Percentiles rank a stretch among this genome's conserved stretches.
Evolutionary conservation across 2,329 filamentous ascomycete species (phyloP).

Genomic region (Colletotrichum plurivorum): DNA sequence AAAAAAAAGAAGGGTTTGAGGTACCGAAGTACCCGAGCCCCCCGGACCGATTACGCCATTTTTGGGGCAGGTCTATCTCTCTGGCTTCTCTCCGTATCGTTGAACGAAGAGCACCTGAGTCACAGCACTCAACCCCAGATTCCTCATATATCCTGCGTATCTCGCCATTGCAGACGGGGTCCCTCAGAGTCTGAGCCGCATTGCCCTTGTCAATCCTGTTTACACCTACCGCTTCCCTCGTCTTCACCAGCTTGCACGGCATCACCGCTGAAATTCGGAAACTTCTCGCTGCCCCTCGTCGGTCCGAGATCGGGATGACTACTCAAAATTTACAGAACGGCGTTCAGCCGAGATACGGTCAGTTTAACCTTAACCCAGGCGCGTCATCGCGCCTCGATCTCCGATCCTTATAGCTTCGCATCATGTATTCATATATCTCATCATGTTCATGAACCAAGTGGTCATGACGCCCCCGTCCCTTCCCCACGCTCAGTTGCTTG

Average conservation of each 20-base stretch:
- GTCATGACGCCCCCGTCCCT: not conserved
- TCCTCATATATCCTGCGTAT: constrained; percentile 34
- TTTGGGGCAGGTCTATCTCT: constrained; percentile 17
- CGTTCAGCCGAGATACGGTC: constrained; percentile 50
- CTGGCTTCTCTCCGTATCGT: constrained; percentile 11
- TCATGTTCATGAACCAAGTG: constrained; percentile 3
- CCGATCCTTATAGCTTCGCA: not conserved
- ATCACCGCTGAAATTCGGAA: not conserved
- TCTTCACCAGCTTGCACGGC: constrained; percentile 8
- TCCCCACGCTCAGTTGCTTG: not conserved
- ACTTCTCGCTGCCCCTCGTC: constrained; percentile 20
- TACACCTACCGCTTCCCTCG: not conserved
- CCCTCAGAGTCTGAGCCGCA: not conserved
- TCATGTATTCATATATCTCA: not conserved
- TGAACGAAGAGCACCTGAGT: constrained; percentile 13
- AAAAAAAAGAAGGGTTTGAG: not conserved
- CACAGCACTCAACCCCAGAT: constrained; percentile 19
- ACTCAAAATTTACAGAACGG: constrained; percentile 40
- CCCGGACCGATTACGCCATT: constrained; percentile 36
- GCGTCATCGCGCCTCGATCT: constrained; percentile 6
- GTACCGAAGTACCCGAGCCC: not conserved
- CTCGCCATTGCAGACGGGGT: constrained; percentile 15
- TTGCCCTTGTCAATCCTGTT: constrained; percentile 6
- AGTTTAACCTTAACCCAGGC: constrained; percentile 43
- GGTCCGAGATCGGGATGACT: constrained; percentile 45